These are phyloP conservation scores for Brassica cretica DNA, from an alignment of 345 rosid species.

Conservation along the genomic window DNA sequence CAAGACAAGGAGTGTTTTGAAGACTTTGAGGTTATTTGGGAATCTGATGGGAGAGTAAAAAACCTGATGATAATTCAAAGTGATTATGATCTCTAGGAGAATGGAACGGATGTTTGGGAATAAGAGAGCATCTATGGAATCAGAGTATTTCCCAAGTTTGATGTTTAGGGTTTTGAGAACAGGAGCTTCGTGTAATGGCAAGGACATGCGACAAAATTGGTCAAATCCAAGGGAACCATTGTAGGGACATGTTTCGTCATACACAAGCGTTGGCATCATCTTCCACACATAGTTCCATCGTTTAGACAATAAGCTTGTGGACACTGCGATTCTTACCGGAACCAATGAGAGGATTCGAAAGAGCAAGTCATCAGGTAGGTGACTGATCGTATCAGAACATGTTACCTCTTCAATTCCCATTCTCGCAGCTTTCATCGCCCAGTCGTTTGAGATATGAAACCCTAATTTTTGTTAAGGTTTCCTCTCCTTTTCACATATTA, in stretches of 20 bases:
- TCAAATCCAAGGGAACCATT: conserved; percentile 3
- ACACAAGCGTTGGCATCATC: neutral
- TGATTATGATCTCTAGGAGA: conserved; percentile 9
- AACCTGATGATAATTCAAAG: neutral
- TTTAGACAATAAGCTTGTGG: conserved; percentile 21
- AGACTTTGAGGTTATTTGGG: conserved; percentile 2
- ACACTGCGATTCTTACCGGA: conserved; percentile 9
- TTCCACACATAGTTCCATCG: conserved; percentile 25
- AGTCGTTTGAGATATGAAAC: neutral
- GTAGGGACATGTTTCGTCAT: neutral
- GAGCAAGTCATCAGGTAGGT: conserved; percentile 22
- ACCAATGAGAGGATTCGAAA: neutral
- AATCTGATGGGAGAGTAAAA: neutral
- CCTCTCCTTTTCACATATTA: no score
- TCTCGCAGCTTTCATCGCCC: neutral
- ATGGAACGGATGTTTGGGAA: conserved; percentile 9
- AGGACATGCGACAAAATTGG: conserved; percentile 2
- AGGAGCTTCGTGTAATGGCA: conserved; percentile 12
- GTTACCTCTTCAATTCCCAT: neutral
- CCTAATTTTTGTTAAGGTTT: neutral
- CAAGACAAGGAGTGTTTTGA: neutral
- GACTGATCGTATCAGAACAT: conserved; percentile 9
- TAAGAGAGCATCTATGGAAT: neutral
- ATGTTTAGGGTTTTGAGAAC: conserved; percentile 20
- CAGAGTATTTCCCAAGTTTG: neutral